These are phyloP conservation scores for Aphanomyces stellatus DNA, from an alignment of 352 stramenopile species.

Conservation along the genomic window DNA sequence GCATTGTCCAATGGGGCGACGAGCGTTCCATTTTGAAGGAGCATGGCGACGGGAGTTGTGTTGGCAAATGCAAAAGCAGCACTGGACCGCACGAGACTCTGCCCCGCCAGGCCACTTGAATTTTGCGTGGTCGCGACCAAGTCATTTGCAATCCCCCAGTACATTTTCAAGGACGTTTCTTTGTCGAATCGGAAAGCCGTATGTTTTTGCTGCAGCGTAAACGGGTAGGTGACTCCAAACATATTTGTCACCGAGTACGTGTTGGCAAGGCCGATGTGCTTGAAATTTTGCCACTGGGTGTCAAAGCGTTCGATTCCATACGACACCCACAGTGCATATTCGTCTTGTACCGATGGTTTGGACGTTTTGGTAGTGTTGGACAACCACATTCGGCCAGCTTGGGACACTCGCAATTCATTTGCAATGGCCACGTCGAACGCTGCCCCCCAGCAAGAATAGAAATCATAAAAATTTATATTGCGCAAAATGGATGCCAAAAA, in stretches of 20 bases:
- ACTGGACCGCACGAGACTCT: neutral
- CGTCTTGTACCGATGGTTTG: neutral
- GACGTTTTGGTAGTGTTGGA: neutral
- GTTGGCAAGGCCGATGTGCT: slow-evolving; percentile 4
- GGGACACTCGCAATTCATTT: neutral
- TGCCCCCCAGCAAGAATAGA: neutral
- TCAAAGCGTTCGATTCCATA: neutral
- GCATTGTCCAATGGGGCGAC: too few species aligned
- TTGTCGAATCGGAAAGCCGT: neutral
- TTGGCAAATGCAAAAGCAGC: neutral
- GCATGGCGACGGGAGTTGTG: neutral
- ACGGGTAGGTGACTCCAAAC: neutral
- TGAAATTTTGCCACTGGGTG: slow-evolving; percentile 10
- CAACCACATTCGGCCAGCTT: neutral
- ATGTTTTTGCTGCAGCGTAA: slow-evolving; percentile 1
- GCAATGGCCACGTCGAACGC: neutral
- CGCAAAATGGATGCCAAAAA: neutral
- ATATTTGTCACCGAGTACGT: neutral
- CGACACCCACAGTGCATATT: neutral
- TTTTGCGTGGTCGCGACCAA: neutral
- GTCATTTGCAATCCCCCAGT: slow-evolving; percentile 3
- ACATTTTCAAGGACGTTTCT: slow-evolving; percentile 3
- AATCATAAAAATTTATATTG: neutral
- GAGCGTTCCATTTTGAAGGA: neutral
- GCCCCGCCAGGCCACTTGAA: neutral